Conservation (phyloP, 177 flowering plant species). For the Telopea speciosissima region DNA sequence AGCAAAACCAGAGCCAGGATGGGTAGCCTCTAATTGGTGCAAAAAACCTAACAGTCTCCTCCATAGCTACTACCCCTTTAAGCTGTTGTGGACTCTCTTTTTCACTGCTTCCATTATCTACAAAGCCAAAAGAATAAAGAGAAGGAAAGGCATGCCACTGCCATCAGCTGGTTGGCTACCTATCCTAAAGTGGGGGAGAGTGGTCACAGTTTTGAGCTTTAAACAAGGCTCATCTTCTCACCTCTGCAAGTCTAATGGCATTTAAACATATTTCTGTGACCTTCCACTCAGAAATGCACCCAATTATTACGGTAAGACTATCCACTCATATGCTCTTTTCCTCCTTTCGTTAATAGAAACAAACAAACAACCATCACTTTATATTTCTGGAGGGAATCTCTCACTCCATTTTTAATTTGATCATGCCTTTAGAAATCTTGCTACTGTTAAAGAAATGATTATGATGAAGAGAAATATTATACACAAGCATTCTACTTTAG, state of each 20-base stretch:
- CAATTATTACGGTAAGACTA: slow-evolving; percentile 21
- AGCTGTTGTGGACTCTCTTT: background rate
- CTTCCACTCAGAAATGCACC: slow-evolving; percentile 30
- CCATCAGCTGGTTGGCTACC: slow-evolving; percentile 11
- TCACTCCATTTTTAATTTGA: background rate
- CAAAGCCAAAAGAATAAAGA: background rate
- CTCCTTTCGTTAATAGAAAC: slow-evolving; percentile 11
- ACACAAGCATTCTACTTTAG: background rate
- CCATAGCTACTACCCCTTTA: background rate
- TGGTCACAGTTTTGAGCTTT: background rate
- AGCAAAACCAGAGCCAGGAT: background rate
- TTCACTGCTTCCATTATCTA: slow-evolving; percentile 14
- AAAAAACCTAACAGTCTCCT: background rate
- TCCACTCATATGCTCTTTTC: slow-evolving; percentile 16
- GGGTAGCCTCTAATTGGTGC: background rate
- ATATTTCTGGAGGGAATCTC: slow-evolving; percentile 8
- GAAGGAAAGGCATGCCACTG: slow-evolving; percentile 9
- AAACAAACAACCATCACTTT: slow-evolving; percentile 13
- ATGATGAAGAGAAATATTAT: background rate
- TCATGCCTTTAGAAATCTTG: background rate
- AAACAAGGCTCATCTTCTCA: background rate
- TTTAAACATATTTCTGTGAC: background rate
- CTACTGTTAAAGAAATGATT: background rate
- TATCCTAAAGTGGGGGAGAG: slow-evolving; percentile 3
- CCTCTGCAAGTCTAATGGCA: background rate